Evolutionary conservation across 176 grass and related monocot species (phyloP), one percentile per base, ranked within the genome.

Genomic region (Otatea glauca): DNA sequence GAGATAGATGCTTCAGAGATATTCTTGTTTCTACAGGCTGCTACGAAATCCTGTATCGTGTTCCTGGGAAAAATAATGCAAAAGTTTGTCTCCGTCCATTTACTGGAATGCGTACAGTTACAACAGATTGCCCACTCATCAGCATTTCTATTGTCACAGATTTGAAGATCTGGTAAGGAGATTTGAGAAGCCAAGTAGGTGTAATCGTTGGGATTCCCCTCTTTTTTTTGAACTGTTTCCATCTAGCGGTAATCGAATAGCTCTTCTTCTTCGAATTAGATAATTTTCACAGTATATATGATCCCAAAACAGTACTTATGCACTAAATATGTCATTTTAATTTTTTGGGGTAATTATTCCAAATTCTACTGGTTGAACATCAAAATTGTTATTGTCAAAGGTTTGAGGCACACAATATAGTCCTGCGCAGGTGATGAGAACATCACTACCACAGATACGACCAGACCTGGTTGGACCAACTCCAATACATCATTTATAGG

Each of bases 141-240:
- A 34, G 2, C 21, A 82, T 18, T 87, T 87, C 63, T 81, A 16
- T 54, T 13, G 1, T 49, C 72, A 68, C 78, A 98, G 96, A 90
- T 93, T 98, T 90, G 96, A 98, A 77, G 96, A 98, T 79, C 73
- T 98, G 37, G 86, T 75, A 37, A 81, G 72, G 41, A 92, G 96
- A 90, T 95, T 98, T 76, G 96, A 98, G 91, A 98, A 74, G 87
- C 96, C 96, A 68, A 91, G 93, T 58, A 89, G 87, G 44, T 85
- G 87, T 54, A 95, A 90, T 60, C 93, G 91, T 66, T 98, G 93
- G 96, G 96, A 95, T 87, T 98, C 96, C 21, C 95, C 95, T 56
- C 96, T n/a, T n/a, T n/a, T 98, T 75, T 98, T 95, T 83, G 91
- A 98, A 87, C 82, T 98, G 51, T 81, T 92, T 89, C 91, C 93